Conservation (phyloP, 805 yeast species). For the Komagataella phaffii region DNA sequence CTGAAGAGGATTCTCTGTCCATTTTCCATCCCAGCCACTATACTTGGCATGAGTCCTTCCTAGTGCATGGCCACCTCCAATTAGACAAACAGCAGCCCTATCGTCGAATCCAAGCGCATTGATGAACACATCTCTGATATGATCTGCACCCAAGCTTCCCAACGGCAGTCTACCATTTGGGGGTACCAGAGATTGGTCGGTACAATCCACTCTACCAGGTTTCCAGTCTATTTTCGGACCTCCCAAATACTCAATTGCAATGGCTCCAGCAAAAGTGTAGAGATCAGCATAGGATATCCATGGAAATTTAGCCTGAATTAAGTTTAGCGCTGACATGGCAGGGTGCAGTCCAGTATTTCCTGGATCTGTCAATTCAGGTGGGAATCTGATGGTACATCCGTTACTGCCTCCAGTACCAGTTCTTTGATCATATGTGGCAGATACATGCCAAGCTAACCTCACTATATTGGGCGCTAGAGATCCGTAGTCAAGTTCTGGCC, state of each 20-base stretch:
- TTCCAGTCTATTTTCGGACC: conserved; percentile 76
- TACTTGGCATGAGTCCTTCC: conserved; percentile 59
- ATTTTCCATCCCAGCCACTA: conserved; percentile 36
- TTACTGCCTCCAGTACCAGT: conserved; percentile 48
- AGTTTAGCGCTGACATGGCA: conserved; percentile 42
- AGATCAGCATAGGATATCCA: conserved; percentile 74
- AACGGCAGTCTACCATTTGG: conserved; percentile 65
- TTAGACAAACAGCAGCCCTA: conserved; percentile 57
- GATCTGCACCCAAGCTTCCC: conserved; percentile 50
- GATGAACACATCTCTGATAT: conserved; percentile 46
- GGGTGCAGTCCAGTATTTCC: conserved; percentile 53
- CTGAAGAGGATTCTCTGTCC: conserved; percentile 26
- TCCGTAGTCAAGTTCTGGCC: conserved; percentile 42
- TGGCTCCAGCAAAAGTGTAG: conserved; percentile 69
- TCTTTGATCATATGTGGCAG: conserved; percentile 66
- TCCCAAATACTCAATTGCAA: conserved; percentile 64
- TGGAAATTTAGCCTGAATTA: conserved; percentile 41
- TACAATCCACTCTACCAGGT: conserved; percentile 62
- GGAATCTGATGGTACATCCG: conserved; percentile 44
- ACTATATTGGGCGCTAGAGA: conserved; percentile 70
- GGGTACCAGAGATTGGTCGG: conserved; percentile 35
- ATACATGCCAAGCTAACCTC: conserved; percentile 77
- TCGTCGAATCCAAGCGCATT: conserved; percentile 55
- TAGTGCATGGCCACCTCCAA: conserved; percentile 68
- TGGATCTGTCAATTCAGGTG: conserved; percentile 39